Conservation (phyloP, 164 flowering plant species). For the Cinnamomum chago region DNA sequence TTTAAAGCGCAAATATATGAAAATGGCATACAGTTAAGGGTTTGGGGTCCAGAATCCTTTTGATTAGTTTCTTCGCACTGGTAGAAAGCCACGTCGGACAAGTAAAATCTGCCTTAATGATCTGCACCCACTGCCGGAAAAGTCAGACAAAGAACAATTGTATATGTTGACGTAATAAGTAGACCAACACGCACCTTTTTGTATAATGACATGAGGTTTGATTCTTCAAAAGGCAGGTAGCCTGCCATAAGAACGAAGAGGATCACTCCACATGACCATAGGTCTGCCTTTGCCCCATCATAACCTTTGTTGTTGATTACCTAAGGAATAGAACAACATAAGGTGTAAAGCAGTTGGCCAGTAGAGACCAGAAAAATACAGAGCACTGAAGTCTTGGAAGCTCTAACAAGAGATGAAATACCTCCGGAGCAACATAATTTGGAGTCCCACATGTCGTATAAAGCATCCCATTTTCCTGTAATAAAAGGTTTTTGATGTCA, state of each 20-base stretch:
- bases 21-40: conserved; percentile 55
- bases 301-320: conserved; percentile 93
- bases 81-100: conserved; percentile 95
- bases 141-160: background rate
- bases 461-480: conserved; percentile 91
- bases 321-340: conserved; percentile 26
- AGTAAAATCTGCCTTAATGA: conserved; percentile 80
- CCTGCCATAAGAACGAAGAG: conserved; percentile 96
- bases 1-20: background rate
- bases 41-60: conserved; percentile 83
- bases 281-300: conserved; percentile 96
- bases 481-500: conserved; percentile 3
- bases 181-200: conserved; percentile 54
- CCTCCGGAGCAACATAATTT: conserved; percentile 99
- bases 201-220: conserved; percentile 72
- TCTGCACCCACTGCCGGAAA: conserved; percentile 40
- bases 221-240: conserved; percentile 89
- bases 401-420: conserved; percentile 5
- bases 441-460: conserved; percentile 98
- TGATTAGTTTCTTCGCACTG: conserved; percentile 83
- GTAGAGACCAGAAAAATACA: background rate
- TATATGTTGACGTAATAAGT: background rate
- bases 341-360: background rate
- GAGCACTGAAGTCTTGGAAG: background rate
- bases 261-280: conserved; percentile 98